Evolutionary conservation across 2,329 filamentous ascomycete genomes (phyloP), one percentile per base, ranked within the genome.

Genomic region (Ophiostoma piceae): DNA sequence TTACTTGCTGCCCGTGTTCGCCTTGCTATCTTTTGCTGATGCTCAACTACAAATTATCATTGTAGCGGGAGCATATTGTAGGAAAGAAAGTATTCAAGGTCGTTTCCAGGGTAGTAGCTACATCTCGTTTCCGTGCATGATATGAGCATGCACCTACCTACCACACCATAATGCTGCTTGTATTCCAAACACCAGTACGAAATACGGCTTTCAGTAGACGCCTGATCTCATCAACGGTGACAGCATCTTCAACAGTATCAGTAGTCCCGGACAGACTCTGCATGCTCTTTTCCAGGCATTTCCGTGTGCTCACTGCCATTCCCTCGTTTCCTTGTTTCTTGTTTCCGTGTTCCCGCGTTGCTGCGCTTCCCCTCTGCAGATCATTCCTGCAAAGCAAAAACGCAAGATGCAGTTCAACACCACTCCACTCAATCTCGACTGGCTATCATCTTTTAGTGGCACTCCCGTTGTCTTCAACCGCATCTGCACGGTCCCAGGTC

Each of bases 401-500:
- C 5, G 43, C 43, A 47, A 16, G 43, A 47, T 6, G 57, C 26
- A 16, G 57, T 16, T 16, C 26, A 62, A 14, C 57, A 14, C 57
- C 12, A 32, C 26, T 26, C n/a, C 9, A 7, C 51, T 11, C 2
- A 11, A 57, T 14, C 51, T 32, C 26, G 16, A 29, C 26, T 32
- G n/a, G 12, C 57, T 29, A 32, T 62, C 26, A 62, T 32, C 62
- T 26, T 22, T 37, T 26, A 19, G 66, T 57, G n/a, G 67, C 65
- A 26, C 67, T 80, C 0, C 88, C 88, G 71, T 88, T 76, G 77
- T 92, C 89, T 77, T 95, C 92, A 37, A 90, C 85, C 1, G 91
- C 91, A 77, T 86, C 90, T 47, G 81, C 78, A 70, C 87, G 82
- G 78, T 94, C 85, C 92, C 93, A 96, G 41, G 89, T 92, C 71